Evolutionary conservation across 495 filamentous ascomycete genomes (phyloP), one percentile per base, ranked within the genome.

Genomic region (Xeromyces bisporus): DNA sequence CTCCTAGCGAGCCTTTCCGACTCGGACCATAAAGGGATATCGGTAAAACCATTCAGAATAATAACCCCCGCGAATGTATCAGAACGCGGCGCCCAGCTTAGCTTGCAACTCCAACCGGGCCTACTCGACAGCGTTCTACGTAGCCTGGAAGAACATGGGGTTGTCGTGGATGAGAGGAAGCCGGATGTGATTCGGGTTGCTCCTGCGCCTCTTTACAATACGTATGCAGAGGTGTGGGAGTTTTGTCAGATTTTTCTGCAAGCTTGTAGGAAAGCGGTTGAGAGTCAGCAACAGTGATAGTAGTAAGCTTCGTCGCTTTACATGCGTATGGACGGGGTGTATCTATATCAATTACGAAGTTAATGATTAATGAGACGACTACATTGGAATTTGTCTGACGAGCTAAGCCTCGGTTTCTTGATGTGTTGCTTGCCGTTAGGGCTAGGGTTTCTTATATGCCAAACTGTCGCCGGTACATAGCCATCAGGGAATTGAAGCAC

Each of bases 131-230:
- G 42, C 2, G 72, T 92, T 0, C 71, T 86, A 58, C 53, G 70
- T 32, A 56, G 56, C 30, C 44, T 97, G 20, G 73, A 91, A 43
- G 62, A 67, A 25, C 52, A 67, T 8, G 75, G 72, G 2, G 71
- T 93, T 7, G 68, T 97, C 14, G 72, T 91, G 20, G 89, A 97
- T 47, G 83, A 96, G 59, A 60, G 89, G 38, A 75, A 72, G 46
- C 89, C 89, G 13, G 74, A 93, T 51, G 91, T 97, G 15, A 68
- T 97, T 18, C 62, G 89, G 5, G 80, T 94, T n/a, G 84, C 87
- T 11, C 91, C 89, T 1, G 75, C 81, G 18, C 86, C 89, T 20
- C 45, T 96, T 32, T 97, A 93, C 51, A 94, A 93, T 52, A 73
- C 64, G 0, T 94, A 77, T 48, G 47, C 47, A 30, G 89, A 97